These are phyloP conservation scores for Halophytophthora polymorphica DNA, from an alignment of 352 stramenopile species.

Conservation along the genomic window DNA sequence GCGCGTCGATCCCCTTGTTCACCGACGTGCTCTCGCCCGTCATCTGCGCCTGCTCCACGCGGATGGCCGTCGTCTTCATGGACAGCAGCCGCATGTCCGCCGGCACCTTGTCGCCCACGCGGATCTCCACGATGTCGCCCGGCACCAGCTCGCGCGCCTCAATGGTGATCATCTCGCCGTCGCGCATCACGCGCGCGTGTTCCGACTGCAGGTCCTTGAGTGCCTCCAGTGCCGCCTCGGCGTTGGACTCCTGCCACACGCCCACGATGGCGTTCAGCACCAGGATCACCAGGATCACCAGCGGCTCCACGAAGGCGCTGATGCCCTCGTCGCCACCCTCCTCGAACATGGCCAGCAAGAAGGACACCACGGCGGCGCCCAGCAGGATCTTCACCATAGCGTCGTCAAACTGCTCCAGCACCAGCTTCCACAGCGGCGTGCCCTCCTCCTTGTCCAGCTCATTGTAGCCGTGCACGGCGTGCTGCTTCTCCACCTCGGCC, in stretches of 20 bases:
- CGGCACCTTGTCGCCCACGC: constrained; percentile 97
- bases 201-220: constrained; percentile 96
- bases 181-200: constrained; percentile 85
- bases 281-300: constrained; percentile 97
- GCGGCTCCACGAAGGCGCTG: constrained; percentile 94
- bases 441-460: constrained; percentile 89
- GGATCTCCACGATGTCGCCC: constrained; percentile 96
- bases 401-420: constrained; percentile 99
- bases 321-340: constrained; percentile 82
- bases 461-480: constrained; percentile 72
- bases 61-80: constrained; percentile 93
- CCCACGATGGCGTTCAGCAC: constrained; percentile 96
- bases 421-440: constrained; percentile 91
- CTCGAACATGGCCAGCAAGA: constrained; percentile 92
- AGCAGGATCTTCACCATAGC: constrained; percentile 98
- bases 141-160: constrained; percentile 92
- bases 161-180: constrained; percentile 84
- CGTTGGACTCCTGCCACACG: constrained; percentile 95
- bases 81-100: constrained; percentile 94
- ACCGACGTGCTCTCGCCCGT: constrained; percentile 95
- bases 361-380: constrained; percentile 93
- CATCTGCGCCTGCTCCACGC: constrained; percentile 95
- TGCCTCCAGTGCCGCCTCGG: constrained; percentile 91
- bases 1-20: constrained; percentile 88
- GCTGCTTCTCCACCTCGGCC: constrained; percentile 53